Base-by-base conservation (phyloP, 306 rosid genomes). In the Prunus davidiana region DNA sequence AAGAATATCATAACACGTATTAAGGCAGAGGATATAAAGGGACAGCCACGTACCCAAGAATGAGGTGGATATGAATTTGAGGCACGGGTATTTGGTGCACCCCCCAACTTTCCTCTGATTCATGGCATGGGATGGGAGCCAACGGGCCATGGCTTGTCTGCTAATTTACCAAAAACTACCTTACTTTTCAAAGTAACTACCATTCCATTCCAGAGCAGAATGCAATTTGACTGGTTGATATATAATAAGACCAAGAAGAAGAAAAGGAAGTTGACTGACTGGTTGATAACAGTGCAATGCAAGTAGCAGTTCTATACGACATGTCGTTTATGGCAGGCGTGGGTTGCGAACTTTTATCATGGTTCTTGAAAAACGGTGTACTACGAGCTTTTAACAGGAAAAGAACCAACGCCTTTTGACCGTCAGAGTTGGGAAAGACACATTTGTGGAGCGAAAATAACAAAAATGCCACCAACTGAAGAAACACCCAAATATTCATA, bases 71-170 rank as follows among this genome's bases (percentile, higher is more conserved):
- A 76, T 88, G 62, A 89, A 85, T 77, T 76, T 55, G 79, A 77
- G 82, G 81, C 98, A 91, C 98, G 96, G 97, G 91, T 77, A 79
- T 27, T 89, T 76, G 89, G 81, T 91, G 91, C 75, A 76, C 81
- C 80, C 80, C 64, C 75, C 66, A 67, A 49, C 76, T 62, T 78
- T 60, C 30, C 27, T 7, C 45, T 18, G 69, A 60, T 30, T 71
- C 75, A 71, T 69, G 25, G 22, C 58, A 54, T 54, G 58, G 58
- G 10, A 18, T 54, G 58, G 58, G 10, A 18, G 22, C n/a, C 38
- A 12, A 6, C 16, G 22, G 46, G n/a, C 49, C 11, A 30, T 7
- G 12, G 9, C 3, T 16, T 62, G 64, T 30, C 22, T 8, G 13
- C 20, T 4, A 64, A 65, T 64, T 79, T 71, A 71, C 75, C 20